Evolutionary conservation across 108 stramenopile genomes (phyloP).

Genomic region (Mediolabrus comicus): DNA sequence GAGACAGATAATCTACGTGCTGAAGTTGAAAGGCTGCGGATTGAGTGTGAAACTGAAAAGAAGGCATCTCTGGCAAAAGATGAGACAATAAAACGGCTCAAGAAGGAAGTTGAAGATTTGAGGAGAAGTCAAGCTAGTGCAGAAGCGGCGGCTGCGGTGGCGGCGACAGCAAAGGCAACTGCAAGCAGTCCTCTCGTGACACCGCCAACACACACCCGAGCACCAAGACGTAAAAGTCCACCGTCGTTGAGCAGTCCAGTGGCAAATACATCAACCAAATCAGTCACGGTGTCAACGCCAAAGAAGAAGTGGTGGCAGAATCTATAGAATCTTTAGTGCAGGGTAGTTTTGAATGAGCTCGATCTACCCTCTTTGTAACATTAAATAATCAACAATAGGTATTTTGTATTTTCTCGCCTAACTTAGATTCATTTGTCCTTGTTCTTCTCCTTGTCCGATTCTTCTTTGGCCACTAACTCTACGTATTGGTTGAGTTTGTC

Average conservation of each 20-base stretch:
- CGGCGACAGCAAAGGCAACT: background rate
- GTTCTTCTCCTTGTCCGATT: background rate
- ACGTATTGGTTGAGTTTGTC: slow-evolving; percentile 27
- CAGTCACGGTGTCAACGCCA: background rate
- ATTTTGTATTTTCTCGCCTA: background rate
- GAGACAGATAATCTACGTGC: slow-evolving; percentile 36
- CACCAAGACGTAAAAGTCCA: background rate
- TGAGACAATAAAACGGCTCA: slow-evolving; percentile 28
- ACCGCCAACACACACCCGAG: background rate
- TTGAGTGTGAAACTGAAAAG: slow-evolving; percentile 31
- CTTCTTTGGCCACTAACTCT: slow-evolving; percentile 5
- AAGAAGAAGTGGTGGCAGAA: slow-evolving; percentile 4
- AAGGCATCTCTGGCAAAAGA: slow-evolving; percentile 33
- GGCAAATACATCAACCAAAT: background rate
- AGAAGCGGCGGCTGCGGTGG: too few relatives aligned
- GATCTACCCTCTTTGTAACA: too few relatives aligned
- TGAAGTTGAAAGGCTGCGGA: slow-evolving; percentile 37
- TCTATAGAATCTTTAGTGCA: background rate
- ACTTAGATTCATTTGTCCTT: background rate
- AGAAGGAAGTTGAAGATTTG: slow-evolving; percentile 10
- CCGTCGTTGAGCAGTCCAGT: too few relatives aligned
- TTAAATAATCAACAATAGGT: too few relatives aligned
- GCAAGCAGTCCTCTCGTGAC: background rate
- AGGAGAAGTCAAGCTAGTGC: background rate
- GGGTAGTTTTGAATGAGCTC: background rate